phyloP scores from a whole-genome alignment of 352 stramenopile species.

The Globisporangium cylindrosporum region DNA sequence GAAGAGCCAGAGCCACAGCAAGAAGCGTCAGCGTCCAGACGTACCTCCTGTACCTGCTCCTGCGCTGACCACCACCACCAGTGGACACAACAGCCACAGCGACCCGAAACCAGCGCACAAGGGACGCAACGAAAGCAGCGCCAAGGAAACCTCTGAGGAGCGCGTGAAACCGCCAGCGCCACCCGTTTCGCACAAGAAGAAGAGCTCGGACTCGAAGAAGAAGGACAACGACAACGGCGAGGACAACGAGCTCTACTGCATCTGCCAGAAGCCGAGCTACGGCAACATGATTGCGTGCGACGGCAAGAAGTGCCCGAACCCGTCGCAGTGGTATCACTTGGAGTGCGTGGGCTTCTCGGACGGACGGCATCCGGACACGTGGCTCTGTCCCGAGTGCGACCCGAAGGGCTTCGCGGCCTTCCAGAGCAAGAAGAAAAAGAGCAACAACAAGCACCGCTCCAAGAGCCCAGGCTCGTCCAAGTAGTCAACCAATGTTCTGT shows the following conservation, averaged over 20 bases:
- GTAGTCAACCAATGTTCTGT: neutral
- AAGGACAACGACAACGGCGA: slow-evolving; percentile 66
- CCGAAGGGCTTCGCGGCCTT: slow-evolving; percentile 75
- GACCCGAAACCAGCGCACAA: neutral
- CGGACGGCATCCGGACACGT: slow-evolving; percentile 79
- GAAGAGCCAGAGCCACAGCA: slow-evolving; percentile 57
- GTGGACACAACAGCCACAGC: neutral
- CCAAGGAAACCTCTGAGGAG: slow-evolving; percentile 21
- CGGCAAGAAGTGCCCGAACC: slow-evolving; percentile 84
- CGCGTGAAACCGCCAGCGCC: slow-evolving; percentile 24
- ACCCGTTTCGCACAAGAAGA: slow-evolving; percentile 31
- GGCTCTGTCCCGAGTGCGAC: slow-evolving; percentile 85
- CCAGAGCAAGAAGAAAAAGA: slow-evolving; percentile 87
- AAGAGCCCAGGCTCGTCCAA: slow-evolving; percentile 62
- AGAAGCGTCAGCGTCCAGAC: slow-evolving; percentile 31
- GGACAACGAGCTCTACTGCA: slow-evolving; percentile 88
- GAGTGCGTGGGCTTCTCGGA: slow-evolving; percentile 83
- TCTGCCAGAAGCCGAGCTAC: slow-evolving; percentile 85
- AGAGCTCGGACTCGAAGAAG: slow-evolving; percentile 42
- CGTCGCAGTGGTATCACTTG: slow-evolving; percentile 87
- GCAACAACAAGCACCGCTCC: slow-evolving; percentile 52
- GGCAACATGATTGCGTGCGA: slow-evolving; percentile 90
- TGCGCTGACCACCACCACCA: neutral
- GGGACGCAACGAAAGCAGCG: neutral
- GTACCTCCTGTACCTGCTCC: too few relatives aligned